Conservation (phyloP, 2,329 filamentous ascomycete species). For the Aspergillus brunneoviolaceus region DNA sequence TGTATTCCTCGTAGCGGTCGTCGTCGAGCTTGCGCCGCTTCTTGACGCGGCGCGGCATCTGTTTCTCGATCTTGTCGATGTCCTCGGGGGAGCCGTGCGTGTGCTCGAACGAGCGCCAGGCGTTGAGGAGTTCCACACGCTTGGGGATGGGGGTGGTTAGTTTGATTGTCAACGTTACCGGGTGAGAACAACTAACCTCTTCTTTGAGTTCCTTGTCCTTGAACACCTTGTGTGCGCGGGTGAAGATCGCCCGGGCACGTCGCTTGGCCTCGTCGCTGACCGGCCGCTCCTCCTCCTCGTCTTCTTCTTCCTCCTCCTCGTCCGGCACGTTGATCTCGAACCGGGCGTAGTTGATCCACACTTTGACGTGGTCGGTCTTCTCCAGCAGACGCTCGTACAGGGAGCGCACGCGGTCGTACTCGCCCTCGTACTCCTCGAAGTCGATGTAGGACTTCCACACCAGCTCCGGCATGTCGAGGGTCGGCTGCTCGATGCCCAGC, state of each 20-base stretch:
- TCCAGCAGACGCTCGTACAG: slow-evolving; percentile 88
- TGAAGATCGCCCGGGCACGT: slow-evolving; percentile 79
- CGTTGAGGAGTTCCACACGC: slow-evolving; percentile 85
- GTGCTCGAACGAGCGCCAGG: slow-evolving; percentile 89
- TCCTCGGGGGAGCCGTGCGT: slow-evolving; percentile 76
- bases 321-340: slow-evolving; percentile 96
- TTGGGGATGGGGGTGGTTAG: slow-evolving; percentile 39
- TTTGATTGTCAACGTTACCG: background rate
- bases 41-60: slow-evolving; percentile 93
- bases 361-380: slow-evolving; percentile 98
- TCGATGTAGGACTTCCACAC: slow-evolving; percentile 99
- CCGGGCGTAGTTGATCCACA: slow-evolving; percentile 98
- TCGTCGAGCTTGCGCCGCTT: slow-evolving; percentile 89
- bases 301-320: slow-evolving; percentile 61
- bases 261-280: slow-evolving; percentile 81
- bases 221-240: slow-evolving; percentile 80
- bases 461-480: slow-evolving; percentile 94
- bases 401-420: slow-evolving; percentile 76
- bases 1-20: slow-evolving; percentile 92
- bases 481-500: slow-evolving; percentile 76
- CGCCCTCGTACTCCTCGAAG: slow-evolving; percentile 93
- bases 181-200: slow-evolving; percentile 54
- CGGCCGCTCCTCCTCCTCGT: slow-evolving; percentile 56
- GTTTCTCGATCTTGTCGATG: slow-evolving; percentile 77
- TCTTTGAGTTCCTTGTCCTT: slow-evolving; percentile 89